phyloP scores from a whole-genome alignment of 2,329 filamentous ascomycete species.

The Apiospora aurea region DNA sequence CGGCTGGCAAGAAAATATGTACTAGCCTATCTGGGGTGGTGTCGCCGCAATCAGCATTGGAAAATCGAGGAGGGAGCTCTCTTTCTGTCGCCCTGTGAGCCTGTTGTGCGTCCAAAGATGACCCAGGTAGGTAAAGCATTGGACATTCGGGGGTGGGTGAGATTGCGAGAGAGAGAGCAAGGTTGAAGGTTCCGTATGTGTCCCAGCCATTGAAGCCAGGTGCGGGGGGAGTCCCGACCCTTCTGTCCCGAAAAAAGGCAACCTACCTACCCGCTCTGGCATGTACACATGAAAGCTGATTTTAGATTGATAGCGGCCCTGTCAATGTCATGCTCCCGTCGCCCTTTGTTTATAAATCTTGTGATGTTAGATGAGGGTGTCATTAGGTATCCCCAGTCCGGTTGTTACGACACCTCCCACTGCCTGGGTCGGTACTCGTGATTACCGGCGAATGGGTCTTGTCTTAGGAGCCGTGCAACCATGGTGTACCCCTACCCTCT shows the following conservation, averaged over 20 bases:
- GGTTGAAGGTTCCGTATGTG: background rate
- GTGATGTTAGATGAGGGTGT: conserved; percentile 4
- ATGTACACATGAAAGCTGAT: background rate
- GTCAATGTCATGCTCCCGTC: background rate
- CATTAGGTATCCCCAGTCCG: background rate
- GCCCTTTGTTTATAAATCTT: background rate
- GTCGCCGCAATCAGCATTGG: background rate
- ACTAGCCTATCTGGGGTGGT: background rate
- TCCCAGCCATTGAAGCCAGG: background rate
- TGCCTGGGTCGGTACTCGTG: background rate
- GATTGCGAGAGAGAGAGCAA: background rate
- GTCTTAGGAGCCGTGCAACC: background rate
- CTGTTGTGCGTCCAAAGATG: background rate
- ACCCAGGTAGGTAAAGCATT: background rate
- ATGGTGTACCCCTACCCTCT: background rate
- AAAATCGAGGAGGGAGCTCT: background rate
- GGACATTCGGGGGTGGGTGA: background rate
- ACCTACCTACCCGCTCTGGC: background rate
- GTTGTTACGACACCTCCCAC: background rate
- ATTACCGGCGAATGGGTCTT: background rate
- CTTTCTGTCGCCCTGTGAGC: background rate
- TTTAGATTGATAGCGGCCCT: background rate
- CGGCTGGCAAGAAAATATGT: background rate
- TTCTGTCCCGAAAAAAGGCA: background rate
- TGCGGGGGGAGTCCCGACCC: conserved; percentile 11